Evolutionary conservation across 2,329 filamentous ascomycete species (phyloP).

Genomic region (Fusarium falciforme): DNA sequence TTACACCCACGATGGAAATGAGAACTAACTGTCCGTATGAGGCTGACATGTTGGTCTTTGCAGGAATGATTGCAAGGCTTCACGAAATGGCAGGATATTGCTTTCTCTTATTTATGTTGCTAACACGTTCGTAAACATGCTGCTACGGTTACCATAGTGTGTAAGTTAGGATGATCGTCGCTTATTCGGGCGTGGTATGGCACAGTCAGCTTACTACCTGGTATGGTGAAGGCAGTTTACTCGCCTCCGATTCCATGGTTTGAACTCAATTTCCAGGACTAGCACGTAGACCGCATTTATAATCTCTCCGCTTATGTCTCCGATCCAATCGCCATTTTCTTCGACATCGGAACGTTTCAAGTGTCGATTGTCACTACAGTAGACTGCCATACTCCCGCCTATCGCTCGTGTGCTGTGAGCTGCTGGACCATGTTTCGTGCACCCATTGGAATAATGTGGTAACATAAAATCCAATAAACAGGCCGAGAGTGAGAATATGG

Average conservation of each 20-base stretch:
- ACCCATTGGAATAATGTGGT: neutral
- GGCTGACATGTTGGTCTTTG: neutral
- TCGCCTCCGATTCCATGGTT: neutral
- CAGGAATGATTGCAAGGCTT: neutral
- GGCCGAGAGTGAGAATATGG: neutral
- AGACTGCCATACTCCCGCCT: neutral
- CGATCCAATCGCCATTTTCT: neutral
- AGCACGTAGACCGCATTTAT: neutral
- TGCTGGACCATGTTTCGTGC: neutral
- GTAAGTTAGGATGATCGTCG: neutral
- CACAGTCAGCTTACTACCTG: neutral
- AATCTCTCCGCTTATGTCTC: neutral
- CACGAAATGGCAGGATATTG: neutral
- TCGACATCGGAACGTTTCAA: neutral
- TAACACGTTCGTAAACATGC: neutral
- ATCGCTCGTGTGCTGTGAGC: neutral
- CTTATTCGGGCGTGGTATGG: neutral
- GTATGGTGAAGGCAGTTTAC: neutral
- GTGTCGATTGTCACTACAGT: neutral
- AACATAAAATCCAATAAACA: neutral
- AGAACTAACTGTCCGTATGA: neutral
- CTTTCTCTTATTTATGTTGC: neutral
- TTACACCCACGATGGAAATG: neutral
- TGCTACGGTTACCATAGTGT: neutral
- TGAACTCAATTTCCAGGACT: neutral